phyloP scores from a whole-genome alignment of 148 eudicot species.

The Talinum fruticosum region DNA sequence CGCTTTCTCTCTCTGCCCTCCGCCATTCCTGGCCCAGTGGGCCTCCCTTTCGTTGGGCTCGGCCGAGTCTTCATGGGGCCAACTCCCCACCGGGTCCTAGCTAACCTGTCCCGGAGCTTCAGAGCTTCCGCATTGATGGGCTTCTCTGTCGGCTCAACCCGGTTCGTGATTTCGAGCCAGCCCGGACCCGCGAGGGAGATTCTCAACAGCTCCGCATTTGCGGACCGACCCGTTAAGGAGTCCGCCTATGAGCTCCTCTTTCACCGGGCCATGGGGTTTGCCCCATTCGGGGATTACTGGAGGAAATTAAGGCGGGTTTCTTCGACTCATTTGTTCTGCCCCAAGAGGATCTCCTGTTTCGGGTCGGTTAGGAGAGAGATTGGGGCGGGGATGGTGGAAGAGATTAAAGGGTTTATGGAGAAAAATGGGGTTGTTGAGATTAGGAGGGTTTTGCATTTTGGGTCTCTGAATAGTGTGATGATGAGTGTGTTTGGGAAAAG shows the following conservation, averaged over 20 bases:
- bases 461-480: constrained; percentile 84
- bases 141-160: constrained; percentile 82
- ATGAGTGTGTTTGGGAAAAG: constrained; percentile 73
- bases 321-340: constrained; percentile 62
- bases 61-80: constrained; percentile 40
- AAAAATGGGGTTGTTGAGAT: constrained; percentile 45
- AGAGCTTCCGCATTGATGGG: constrained; percentile 55
- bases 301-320: constrained; percentile 69
- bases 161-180: constrained; percentile 55
- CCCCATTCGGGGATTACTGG: constrained; percentile 92
- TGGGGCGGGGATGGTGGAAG: constrained; percentile 43
- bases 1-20: neutral
- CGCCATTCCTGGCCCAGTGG: constrained; percentile 72
- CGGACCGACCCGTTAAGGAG: constrained; percentile 85
- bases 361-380: constrained; percentile 39
- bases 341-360: constrained; percentile 38
- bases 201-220: constrained; percentile 59
- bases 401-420: constrained; percentile 33
- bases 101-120: constrained; percentile 21
- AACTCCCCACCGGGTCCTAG: constrained; percentile 47
- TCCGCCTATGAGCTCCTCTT: constrained; percentile 78
- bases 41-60: constrained; percentile 55
- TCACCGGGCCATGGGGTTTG: constrained; percentile 91
- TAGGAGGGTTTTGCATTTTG: constrained; percentile 56
- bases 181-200: constrained; percentile 76